Percentiles rank a stretch among this genome's conserved stretches.
Evolutionary conservation across 148 eudicot genomes (phyloP).

Genomic region (Cornus suecica): DNA sequence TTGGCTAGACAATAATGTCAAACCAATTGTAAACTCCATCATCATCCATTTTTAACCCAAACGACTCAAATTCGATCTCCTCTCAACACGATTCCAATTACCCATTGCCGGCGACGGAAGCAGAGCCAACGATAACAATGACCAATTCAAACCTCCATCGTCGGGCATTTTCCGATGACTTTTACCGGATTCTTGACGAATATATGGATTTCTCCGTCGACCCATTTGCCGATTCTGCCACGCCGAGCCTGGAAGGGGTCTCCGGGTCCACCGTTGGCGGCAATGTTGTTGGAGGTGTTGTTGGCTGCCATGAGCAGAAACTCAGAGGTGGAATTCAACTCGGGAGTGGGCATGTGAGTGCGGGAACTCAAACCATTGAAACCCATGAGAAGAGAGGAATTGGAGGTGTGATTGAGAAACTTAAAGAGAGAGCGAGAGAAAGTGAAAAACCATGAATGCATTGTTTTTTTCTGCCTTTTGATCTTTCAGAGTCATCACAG

Average conservation of each 20-base stretch:
- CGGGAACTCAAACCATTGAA: too few relatives aligned
- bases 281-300: too few relatives aligned
- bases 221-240: slow-evolving; percentile 29
- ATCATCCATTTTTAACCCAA: neutral
- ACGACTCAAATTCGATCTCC: neutral
- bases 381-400: too few relatives aligned
- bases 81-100: neutral
- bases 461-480: too few relatives aligned
- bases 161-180: slow-evolving; percentile 43
- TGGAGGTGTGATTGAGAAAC: too few relatives aligned
- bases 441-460: too few relatives aligned
- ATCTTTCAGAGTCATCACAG: too few relatives aligned
- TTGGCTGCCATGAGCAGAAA: too few relatives aligned
- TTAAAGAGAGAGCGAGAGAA: too few relatives aligned
- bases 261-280: slow-evolving; percentile 20
- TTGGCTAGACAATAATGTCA: neutral
- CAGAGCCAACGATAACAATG: neutral
- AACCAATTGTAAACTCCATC: slow-evolving; percentile 7
- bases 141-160: slow-evolving; percentile 22
- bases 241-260: slow-evolving; percentile 35
- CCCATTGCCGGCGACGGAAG: neutral
- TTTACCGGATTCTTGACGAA: slow-evolving; percentile 29
- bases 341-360: too few relatives aligned
- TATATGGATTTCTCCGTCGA: slow-evolving; percentile 49
- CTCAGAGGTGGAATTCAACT: too few relatives aligned